Conservation (phyloP, 306 rosid genomes). For the Gillenia trifoliata region DNA sequence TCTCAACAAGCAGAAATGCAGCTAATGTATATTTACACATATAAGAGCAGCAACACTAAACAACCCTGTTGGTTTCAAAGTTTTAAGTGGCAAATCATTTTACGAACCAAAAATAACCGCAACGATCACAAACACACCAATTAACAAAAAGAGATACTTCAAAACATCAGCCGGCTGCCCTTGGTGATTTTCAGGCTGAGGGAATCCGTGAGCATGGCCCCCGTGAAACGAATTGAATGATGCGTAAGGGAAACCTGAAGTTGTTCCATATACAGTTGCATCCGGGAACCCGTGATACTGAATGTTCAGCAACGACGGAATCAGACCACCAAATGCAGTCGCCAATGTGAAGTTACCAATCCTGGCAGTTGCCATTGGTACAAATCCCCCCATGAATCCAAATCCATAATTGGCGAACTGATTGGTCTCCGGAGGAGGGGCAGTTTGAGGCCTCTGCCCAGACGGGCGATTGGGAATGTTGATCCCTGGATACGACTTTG, state of each 20-base stretch:
- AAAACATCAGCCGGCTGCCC: conserved; percentile 68
- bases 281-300: conserved; percentile 80
- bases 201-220: conserved; percentile 47
- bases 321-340: conserved; percentile 74
- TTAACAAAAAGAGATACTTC: conserved; percentile 73
- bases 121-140: conserved; percentile 63
- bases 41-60: not conserved
- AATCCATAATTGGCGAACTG: conserved; percentile 58
- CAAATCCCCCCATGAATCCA: conserved; percentile 85
- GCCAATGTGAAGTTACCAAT: conserved; percentile 80
- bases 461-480: conserved; percentile 77
- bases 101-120: conserved; percentile 61
- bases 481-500: conserved; percentile 65
- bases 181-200: conserved; percentile 40
- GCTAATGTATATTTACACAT: conserved; percentile 53
- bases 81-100: not conserved
- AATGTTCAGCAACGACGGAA: conserved; percentile 72
- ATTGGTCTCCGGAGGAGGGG: conserved; percentile 48
- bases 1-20: conserved; percentile 14
- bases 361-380: conserved; percentile 73
- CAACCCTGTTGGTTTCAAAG: conserved; percentile 4
- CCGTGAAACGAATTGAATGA: conserved; percentile 65
- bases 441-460: conserved; percentile 76
- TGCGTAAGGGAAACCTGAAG: conserved; percentile 69
- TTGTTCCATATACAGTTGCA: conserved; percentile 85